Evolutionary conservation across 1,139 yeast species (phyloP).

Genomic region (Geotrichum bryndzae): DNA sequence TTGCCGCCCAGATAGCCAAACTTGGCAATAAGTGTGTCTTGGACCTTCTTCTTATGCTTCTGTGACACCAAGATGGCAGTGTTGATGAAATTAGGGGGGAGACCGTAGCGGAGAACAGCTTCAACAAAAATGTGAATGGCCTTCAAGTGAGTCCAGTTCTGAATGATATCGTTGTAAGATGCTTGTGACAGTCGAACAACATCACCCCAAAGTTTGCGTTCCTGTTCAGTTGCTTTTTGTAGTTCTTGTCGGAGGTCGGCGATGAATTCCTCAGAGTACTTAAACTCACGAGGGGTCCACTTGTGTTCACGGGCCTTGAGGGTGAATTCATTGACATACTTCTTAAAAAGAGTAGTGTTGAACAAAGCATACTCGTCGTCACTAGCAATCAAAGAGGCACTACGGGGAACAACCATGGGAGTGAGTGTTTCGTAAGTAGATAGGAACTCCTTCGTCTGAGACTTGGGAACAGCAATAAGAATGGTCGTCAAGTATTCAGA

Average conservation of each 20-base stretch:
- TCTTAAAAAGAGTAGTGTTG: constrained; percentile 79
- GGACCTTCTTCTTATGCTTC: constrained; percentile 47
- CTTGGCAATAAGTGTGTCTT: constrained; percentile 59
- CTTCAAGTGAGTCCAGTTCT: constrained; percentile 87
- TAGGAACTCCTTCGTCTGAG: constrained; percentile 53
- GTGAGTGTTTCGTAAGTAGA: constrained; percentile 68
- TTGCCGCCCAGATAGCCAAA: constrained; percentile 90
- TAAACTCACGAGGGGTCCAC: constrained; percentile 91
- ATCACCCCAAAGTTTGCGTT: constrained; percentile 69
- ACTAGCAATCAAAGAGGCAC: constrained; percentile 60
- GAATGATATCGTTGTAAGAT: constrained; percentile 77
- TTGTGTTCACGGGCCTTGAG: constrained; percentile 73
- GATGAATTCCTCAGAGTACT: constrained; percentile 72
- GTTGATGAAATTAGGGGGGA: constrained; percentile 86
- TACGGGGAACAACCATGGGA: constrained; percentile 84
- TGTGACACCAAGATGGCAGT: constrained; percentile 43
- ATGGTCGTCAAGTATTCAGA: constrained; percentile 83
- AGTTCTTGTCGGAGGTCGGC: constrained; percentile 71
- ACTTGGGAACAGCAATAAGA: constrained; percentile 79
- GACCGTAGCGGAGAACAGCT: constrained; percentile 84
- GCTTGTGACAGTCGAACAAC: constrained; percentile 76
- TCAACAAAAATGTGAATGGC: constrained; percentile 56
- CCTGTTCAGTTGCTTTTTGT: constrained; percentile 66
- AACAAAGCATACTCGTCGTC: constrained; percentile 73
- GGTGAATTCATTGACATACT: constrained; percentile 63